Evolutionary conservation across 1,139 yeast species (phyloP).

Genomic region (Keqinozyma sinolaborantium): DNA sequence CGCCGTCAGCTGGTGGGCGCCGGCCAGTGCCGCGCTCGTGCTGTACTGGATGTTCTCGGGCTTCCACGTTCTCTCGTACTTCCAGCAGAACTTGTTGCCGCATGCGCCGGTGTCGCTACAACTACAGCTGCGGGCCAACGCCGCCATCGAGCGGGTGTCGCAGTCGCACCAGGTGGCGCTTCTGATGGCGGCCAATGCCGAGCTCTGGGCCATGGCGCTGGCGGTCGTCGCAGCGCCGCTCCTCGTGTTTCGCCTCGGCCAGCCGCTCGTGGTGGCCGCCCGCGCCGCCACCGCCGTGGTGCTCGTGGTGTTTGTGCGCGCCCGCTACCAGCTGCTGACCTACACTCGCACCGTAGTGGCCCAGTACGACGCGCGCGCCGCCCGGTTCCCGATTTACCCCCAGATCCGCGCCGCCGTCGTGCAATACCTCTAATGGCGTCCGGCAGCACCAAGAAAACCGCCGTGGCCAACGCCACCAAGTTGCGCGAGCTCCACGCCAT

Average conservation of each 20-base stretch:
- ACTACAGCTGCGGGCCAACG: conserved; percentile 18
- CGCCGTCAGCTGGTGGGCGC: conserved; percentile 25
- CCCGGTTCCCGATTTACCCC: conserved; percentile 20
- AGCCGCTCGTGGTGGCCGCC: conserved; percentile 17
- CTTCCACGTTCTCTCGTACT: conserved; percentile 54
- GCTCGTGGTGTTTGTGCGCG: conserved; percentile 40
- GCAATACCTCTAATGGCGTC: conserved; percentile 32
- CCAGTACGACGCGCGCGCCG: conserved; percentile 34
- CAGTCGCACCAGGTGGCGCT: conserved; percentile 44
- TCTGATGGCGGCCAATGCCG: conserved; percentile 45
- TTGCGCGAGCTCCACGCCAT: conserved; percentile 53
- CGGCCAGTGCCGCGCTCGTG: conserved; percentile 38
- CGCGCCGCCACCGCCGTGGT: conserved; percentile 14
- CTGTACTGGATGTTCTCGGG: conserved; percentile 55
- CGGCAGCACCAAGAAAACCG: conserved; percentile 63
- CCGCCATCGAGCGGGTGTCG: conserved; percentile 27
- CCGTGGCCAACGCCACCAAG: conserved; percentile 50
- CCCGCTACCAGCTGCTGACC: conserved; percentile 40
- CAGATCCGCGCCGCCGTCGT: no score
- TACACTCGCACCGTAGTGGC: conserved; percentile 38
- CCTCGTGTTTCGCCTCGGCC: conserved; percentile 10
- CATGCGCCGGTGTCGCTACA: conserved; percentile 16
- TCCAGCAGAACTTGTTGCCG: conserved; percentile 28
- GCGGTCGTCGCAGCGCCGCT: conserved; percentile 19
- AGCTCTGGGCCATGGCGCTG: conserved; percentile 21